Evolutionary conservation across 2,329 filamentous ascomycete species (phyloP), one percentile per base, ranked within the genome.

Genomic region (Waltergamsia citrina): DNA sequence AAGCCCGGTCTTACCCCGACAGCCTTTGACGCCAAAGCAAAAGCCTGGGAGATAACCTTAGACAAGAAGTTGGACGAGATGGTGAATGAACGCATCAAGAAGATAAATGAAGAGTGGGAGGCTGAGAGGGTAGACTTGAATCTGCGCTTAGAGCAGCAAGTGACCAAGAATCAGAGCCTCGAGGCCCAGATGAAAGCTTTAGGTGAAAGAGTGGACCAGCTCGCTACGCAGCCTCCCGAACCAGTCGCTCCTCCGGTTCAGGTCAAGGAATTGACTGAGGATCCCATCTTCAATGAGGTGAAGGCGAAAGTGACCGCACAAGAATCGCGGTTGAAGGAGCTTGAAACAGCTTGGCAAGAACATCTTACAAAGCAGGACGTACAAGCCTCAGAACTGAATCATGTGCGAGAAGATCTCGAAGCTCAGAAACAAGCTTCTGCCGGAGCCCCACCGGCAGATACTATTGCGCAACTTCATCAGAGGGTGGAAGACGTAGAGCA

Each of bases 41-140:
- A n/a, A n/a, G 6, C 12, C 19, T 32, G 18, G 29, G 23, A 32
- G 19, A n/a, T n/a, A 7, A 22, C 29, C 17, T 12, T 32, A 21
- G 29, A 32, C 17, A 22, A 23, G 19, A 32, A 32, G 19, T 9
- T 32, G 11, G 29, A 32, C 19, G 29, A 32, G 11, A 32, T 22
- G 29, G 10, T 19, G 4, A 20, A 10, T 6, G 5, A 32, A n/a
- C 29, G 16, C 19, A 22, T n/a, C 8, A 14, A 12, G 12, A 32
- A 32, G 19, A 6, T 32, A 11, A 20, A 32, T 10, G 11, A 23
- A 20, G 29, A 32, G 11, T 15, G 18, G 3, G 19, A 32, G 19
- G 19, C 29, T 3, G 18, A 20, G 12, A 21, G 15, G 19, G 17
- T 19, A 5, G 19, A 22, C 8, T 6, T 32, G 10, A 22, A 6